Base-by-base conservation (phyloP, 805 yeast genomes). In the Starmerella powellii region DNA sequence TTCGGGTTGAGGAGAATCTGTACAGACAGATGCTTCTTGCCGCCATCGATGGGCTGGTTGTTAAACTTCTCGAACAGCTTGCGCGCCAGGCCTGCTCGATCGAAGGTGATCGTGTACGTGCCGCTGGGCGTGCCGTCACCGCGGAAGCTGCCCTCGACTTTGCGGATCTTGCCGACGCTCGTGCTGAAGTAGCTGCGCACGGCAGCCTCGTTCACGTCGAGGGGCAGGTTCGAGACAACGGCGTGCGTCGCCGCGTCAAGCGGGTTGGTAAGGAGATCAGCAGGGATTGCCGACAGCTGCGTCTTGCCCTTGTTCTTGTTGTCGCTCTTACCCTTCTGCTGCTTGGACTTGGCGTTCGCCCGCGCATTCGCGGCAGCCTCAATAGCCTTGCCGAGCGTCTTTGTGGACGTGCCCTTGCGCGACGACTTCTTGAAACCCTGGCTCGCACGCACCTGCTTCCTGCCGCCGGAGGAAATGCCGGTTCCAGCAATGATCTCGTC, bases 21-120 rank as follows among this genome's bases (percentile, higher is more conserved):
- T 41, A 76, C 65, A 63, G 73, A 80, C 70, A 91, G 73, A 61
- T 71, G 80, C 52, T 74, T 63, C 47, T 77, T 72, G 47, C 96
- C 96, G 42, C 78, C 78, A 60, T 91, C 98, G 56, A 91, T 82
- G 57, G 95, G 87, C 34, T 94, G 88, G 58, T 91, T 88, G 63
- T 88, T 82, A 68, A 80, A 88, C 57, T 78, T 78, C 57, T 76
- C 74, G 56, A 82, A 82, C 38, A 95, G 94, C 56, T 67, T 70
- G 48, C 73, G 65, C 40, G 97, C 97, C 60, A 72, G 71, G 46
- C 78, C 77, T 39, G 73, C 62, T 45, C 70, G 68, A 58, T 67
- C 75, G 70, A 91, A 91, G 45, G 78, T 70, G 56, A 91, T 74
- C 44, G 91, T 85, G 49, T 94, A 95, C 67, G 78, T 74, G 64